Evolutionary conservation across 768 basidiomycete species (phyloP).

Genomic region (Rhodotorula toruloides): DNA sequence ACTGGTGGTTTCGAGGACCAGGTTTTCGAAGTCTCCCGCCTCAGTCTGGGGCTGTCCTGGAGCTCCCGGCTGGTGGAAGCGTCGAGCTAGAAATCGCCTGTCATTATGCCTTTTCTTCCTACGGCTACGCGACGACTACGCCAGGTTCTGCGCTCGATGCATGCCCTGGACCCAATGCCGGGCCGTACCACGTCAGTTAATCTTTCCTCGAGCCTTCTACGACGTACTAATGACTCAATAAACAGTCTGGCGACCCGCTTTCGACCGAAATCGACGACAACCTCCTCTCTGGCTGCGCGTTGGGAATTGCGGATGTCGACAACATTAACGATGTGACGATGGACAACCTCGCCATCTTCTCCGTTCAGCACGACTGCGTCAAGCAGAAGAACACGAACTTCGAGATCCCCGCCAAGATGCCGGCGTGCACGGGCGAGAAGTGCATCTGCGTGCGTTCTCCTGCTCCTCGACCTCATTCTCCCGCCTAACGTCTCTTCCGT

Average conservation of each 20-base stretch:
- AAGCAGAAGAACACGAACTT: conserved; percentile 39
- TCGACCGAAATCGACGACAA: conserved; percentile 9
- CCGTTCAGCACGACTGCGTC: conserved; percentile 43
- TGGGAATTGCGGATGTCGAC: conserved; percentile 36
- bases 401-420: conserved; percentile 43
- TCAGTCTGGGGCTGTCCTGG: neutral
- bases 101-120: conserved; percentile 6
- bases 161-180: conserved; percentile 27
- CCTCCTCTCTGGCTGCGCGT: conserved; percentile 34
- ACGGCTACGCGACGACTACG: conserved; percentile 17
- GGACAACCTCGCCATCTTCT: conserved; percentile 44
- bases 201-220: neutral
- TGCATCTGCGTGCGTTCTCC: conserved; percentile 38
- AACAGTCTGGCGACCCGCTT: conserved; percentile 31
- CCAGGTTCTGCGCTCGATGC: conserved; percentile 12
- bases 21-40: conserved; percentile 10
- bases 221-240: neutral
- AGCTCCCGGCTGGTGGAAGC: conserved; percentile 27
- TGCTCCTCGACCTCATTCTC: neutral
- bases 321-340: conserved; percentile 35
- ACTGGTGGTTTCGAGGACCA: conserved; percentile 39
- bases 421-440: conserved; percentile 43
- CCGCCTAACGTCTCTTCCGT: neutral
- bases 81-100: conserved; percentile 28
- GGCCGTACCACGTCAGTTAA: neutral